Evolutionary conservation across 2,329 filamentous ascomycete species (phyloP).

Genomic region (Dendrostoma leiphaemia): DNA sequence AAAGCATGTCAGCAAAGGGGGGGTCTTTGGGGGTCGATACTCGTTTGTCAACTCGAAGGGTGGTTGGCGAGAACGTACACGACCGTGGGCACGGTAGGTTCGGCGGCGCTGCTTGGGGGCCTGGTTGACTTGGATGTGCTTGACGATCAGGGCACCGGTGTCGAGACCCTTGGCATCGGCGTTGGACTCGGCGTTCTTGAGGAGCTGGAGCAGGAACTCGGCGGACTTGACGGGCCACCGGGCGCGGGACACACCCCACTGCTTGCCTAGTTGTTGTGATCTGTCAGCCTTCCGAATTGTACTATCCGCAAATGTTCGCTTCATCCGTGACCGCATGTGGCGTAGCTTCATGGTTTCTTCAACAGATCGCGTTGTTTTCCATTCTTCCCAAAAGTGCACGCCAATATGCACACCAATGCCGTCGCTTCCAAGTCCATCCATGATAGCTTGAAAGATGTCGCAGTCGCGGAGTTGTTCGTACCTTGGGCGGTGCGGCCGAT

Average conservation of each 20-base stretch:
- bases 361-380: background rate
- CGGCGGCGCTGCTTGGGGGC: constrained; percentile 98
- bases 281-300: background rate
- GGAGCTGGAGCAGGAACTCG: constrained; percentile 94
- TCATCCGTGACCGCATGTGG: background rate
- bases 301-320: background rate
- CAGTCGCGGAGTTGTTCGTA: constrained; percentile 54
- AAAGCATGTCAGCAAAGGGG: constrained; percentile 25
- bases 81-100: constrained; percentile 99
- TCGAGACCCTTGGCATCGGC: constrained; percentile 96
- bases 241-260: constrained; percentile 96
- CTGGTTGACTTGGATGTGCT: constrained; percentile 99
- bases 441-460: background rate
- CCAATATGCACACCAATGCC: background rate
- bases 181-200: constrained; percentile 97
- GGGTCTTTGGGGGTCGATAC: background rate
- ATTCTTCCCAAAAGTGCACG: background rate
- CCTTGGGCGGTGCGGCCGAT: constrained; percentile 97
- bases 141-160: constrained; percentile 95
- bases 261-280: constrained; percentile 69
- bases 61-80: constrained; percentile 70
- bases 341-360: background rate
- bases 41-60: no score
- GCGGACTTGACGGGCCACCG: constrained; percentile 99
- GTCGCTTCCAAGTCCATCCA: background rate